Percentiles rank a stretch among this genome's conserved stretches.
phyloP scores from a whole-genome alignment of 2,329 filamentous ascomycete species.

The Fusarium graminum region DNA sequence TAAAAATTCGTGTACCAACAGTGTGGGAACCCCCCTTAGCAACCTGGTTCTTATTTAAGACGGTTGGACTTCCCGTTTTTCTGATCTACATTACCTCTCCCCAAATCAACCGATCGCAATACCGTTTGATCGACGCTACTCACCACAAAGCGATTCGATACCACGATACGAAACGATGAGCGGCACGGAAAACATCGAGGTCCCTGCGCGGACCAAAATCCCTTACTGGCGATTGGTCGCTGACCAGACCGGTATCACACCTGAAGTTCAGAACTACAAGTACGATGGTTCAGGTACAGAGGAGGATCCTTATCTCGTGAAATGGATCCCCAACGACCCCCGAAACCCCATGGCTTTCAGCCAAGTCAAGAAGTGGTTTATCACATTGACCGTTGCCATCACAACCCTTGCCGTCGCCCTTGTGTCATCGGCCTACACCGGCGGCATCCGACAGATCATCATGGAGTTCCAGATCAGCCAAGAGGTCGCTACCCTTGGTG shows the following conservation, averaged over 20 bases:
- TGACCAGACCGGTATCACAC: conserved; percentile 38
- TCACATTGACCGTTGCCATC: conserved; percentile 38
- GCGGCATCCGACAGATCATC: conserved; percentile 35
- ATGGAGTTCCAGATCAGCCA: conserved; percentile 38
- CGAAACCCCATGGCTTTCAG: conserved; percentile 39
- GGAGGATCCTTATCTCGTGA: conserved; percentile 37
- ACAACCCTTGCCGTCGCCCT: conserved; percentile 38
- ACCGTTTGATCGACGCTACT: conserved; percentile 8
- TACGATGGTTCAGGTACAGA: conserved; percentile 40
- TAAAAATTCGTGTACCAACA: conserved; percentile 9
- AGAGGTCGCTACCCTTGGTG: conserved; percentile 39
- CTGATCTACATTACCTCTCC: conserved; percentile 17
- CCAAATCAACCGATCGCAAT: conserved; percentile 1
- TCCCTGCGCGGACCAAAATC: conserved; percentile 32
- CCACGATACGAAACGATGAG: conserved; percentile 22
- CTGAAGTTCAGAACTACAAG: conserved; percentile 37
- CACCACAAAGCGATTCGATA: conserved; percentile 11
- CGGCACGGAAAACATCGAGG: conserved; percentile 35
- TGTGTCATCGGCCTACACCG: conserved; percentile 38
- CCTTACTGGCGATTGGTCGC: conserved; percentile 40
- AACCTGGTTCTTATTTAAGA: conserved; percentile 26
- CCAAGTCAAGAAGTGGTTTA: conserved; percentile 39
- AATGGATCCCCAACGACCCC: conserved; percentile 42
- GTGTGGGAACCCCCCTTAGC: conserved; percentile 3
- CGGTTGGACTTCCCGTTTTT: conserved; percentile 15